Evolutionary conservation across 2,329 filamentous ascomycete species (phyloP).

Genomic region (Fusarium sororula): DNA sequence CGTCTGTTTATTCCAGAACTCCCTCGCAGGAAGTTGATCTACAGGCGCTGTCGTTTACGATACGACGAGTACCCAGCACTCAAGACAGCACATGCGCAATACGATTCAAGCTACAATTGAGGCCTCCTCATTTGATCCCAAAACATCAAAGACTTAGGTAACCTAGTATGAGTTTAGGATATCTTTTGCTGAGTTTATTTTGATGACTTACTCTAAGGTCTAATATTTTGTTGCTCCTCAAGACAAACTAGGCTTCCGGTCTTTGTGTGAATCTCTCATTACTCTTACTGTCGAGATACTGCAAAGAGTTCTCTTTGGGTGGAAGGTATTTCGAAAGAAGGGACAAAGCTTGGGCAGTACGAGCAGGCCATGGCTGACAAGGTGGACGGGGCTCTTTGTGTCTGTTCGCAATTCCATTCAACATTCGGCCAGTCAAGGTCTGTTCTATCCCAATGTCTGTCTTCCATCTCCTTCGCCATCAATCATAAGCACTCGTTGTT

Average conservation of each 20-base stretch:
- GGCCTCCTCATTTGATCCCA: background rate
- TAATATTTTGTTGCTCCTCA: background rate
- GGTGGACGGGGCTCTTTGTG: too few species aligned
- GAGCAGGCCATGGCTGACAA: background rate
- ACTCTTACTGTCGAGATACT: fast-evolving
- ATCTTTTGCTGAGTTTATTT: background rate
- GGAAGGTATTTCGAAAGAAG: background rate
- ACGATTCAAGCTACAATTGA: fast-evolving
- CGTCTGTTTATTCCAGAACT: too few species aligned
- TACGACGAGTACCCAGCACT: too few species aligned
- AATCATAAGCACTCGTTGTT: background rate
- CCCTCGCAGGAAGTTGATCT: background rate
- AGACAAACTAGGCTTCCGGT: background rate
- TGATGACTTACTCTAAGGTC: background rate
- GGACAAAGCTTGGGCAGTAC: background rate
- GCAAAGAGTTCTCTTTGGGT: background rate
- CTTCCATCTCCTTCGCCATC: background rate
- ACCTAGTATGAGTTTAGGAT: background rate
- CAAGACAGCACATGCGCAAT: background rate
- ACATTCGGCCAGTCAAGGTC: fast-evolving
- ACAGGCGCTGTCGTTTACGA: too few species aligned
- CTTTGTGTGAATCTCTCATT: background rate
- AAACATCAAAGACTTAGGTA: background rate
- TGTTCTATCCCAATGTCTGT: background rate
- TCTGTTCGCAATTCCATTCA: fast-evolving